Evolutionary conservation across 441 rosid genomes (phyloP), one percentile per base, ranked within the genome.

Genomic region (Mallotus repandus): DNA sequence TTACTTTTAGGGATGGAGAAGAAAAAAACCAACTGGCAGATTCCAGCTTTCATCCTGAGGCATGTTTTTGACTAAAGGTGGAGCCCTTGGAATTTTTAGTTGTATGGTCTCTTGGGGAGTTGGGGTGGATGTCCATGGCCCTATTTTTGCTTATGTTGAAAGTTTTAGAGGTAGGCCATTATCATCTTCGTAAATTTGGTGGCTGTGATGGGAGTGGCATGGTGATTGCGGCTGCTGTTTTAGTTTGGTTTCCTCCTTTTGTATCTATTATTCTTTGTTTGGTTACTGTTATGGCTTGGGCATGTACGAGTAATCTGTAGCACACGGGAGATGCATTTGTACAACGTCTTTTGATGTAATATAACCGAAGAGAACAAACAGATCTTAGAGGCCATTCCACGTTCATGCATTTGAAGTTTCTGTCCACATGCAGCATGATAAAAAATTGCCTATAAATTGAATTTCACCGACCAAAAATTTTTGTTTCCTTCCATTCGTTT

Each of bases 1-100:
- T 69, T 68, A 70, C 67, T 70, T 59, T 69, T 77, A 95, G 98
- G 98, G 98, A 80, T 95, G 98, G 98, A 96, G 91, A 85, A 89
- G 95, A 81, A 93, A 80, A 84, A 93, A 87, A 69, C 89, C 82
- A 0, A 90, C 88, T n/a, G 93, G 95, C 78, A 87, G 83, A 80
- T 95, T 95, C 85, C 95, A 93, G 83, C 91, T 91, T 73, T 91
- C 97, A 45, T 77, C 87, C 9, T 95, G 76, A 88, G 68, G 76
- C 68, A 74, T 46, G 43, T 48, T 74, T 73, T 21, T 61, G 7
- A 61, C 18, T 29, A 13, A 70, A 70, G 78, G 63, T 67, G 12
- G 49, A 70, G 56, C 62, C 45, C 68, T 59, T 7, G 21, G 58
- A 71, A 19, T 64, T 71, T 62, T 46, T 54, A 16, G 50, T 71